Evolutionary conservation across 2,329 filamentous ascomycete species (phyloP).

Genomic region (Aureobasidium mangrovei): DNA sequence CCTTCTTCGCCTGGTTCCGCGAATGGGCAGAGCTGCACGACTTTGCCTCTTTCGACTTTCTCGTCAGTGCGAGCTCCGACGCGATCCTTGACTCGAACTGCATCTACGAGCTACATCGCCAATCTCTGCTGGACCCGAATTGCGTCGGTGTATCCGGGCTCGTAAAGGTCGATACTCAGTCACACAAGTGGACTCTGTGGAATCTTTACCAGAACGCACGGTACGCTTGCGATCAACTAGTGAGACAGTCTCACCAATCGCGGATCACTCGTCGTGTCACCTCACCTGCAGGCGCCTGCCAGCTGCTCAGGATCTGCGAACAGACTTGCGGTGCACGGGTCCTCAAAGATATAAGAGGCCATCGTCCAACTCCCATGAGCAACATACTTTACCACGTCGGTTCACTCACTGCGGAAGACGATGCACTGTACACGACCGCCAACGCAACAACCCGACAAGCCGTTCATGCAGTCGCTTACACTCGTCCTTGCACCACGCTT

Average conservation of each 20-base stretch:
- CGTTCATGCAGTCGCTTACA: slow-evolving; percentile 39
- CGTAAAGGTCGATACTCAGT: slow-evolving; percentile 41
- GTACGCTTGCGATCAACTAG: slow-evolving; percentile 9
- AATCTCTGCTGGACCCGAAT: slow-evolving; percentile 30
- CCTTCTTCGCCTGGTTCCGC: slow-evolving; percentile 14
- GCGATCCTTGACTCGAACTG: slow-evolving; percentile 42
- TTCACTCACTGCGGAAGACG: slow-evolving; percentile 43
- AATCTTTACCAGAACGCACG: slow-evolving; percentile 34
- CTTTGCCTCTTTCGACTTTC: slow-evolving; percentile 11
- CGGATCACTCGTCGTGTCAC: slow-evolving; percentile 43
- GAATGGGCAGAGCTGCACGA: slow-evolving; percentile 7
- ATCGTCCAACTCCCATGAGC: slow-evolving; percentile 42
- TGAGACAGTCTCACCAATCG: slow-evolving; percentile 43
- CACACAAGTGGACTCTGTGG: slow-evolving; percentile 33
- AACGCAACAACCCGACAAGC: slow-evolving; percentile 40
- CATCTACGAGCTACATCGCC: slow-evolving; percentile 36
- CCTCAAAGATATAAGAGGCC: slow-evolving; percentile 40
- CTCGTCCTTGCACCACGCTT: slow-evolving; percentile 22
- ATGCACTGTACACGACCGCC: slow-evolving; percentile 33
- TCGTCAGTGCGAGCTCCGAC: slow-evolving; percentile 26
- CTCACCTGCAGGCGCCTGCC: slow-evolving; percentile 42
- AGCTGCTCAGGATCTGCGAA: slow-evolving; percentile 43
- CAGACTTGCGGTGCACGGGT: slow-evolving; percentile 27
- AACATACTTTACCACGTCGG: slow-evolving; percentile 42
- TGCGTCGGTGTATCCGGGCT: slow-evolving; percentile 43